These are phyloP conservation scores for Silene latifolia DNA, from an alignment of 148 eudicot species.

Conservation along the genomic window DNA sequence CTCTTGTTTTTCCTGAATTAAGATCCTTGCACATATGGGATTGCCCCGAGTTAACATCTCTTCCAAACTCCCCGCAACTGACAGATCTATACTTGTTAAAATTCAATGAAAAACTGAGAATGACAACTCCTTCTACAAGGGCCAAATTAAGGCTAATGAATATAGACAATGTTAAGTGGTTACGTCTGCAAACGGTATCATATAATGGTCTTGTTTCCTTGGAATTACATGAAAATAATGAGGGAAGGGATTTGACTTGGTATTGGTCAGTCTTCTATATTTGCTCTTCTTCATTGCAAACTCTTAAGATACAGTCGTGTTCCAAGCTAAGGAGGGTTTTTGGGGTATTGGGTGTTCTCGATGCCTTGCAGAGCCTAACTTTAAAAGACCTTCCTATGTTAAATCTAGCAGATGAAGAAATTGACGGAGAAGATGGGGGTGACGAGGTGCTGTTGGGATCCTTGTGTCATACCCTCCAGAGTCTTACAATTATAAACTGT, in stretches of 20 bases:
- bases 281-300: not conserved
- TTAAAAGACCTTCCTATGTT: not conserved
- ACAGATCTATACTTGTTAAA: not conserved
- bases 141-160: not conserved
- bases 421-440: not conserved
- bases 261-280: not conserved
- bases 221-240: not conserved
- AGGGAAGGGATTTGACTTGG: not conserved
- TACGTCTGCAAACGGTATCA: not conserved
- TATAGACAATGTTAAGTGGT: not conserved
- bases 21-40: not conserved
- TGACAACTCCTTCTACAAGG: not conserved
- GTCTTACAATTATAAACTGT: not conserved
- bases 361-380: not conserved
- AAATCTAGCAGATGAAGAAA: not conserved
- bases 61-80: not conserved
- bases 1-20: not conserved
- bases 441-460: not conserved
- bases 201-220: not conserved
- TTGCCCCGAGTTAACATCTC: not conserved
- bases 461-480: not conserved
- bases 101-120: not conserved
- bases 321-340: not conserved
- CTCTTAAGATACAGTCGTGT: not conserved
- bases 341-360: not conserved